Conservation (phyloP, 2,329 filamentous ascomycete species). For the Ambrosiella beaveri region DNA sequence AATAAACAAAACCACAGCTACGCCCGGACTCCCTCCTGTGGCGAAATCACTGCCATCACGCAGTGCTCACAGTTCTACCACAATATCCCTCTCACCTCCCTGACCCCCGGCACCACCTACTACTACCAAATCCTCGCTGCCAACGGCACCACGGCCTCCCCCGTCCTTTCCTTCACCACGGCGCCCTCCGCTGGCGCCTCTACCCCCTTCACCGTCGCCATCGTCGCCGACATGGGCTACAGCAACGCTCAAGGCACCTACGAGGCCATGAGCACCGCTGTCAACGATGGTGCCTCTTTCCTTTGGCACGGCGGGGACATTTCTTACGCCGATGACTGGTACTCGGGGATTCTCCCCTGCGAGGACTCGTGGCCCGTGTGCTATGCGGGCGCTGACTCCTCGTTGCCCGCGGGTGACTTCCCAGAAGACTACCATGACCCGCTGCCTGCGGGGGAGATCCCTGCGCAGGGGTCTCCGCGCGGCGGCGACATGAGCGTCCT, state of each 20-base stretch:
- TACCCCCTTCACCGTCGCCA: slow-evolving; percentile 24
- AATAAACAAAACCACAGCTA: slow-evolving; percentile 20
- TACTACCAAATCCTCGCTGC: slow-evolving; percentile 32
- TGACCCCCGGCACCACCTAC: slow-evolving; percentile 29
- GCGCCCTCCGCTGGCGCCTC: slow-evolving; percentile 26
- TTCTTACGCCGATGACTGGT: slow-evolving; percentile 34
- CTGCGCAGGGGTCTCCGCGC: slow-evolving; percentile 28
- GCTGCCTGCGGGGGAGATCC: slow-evolving; percentile 26
- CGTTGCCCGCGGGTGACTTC: slow-evolving; percentile 23
- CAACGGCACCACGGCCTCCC: slow-evolving; percentile 32
- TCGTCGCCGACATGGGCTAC: slow-evolving; percentile 37
- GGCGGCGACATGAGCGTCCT: slow-evolving; percentile 32
- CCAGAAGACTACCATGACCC: slow-evolving; percentile 25
- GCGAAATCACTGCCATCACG: slow-evolving; percentile 24
- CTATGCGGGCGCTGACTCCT: slow-evolving; percentile 30
- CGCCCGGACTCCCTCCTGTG: slow-evolving; percentile 33
- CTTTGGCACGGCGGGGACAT: slow-evolving; percentile 37
- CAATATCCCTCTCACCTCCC: slow-evolving; percentile 26
- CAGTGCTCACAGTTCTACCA: slow-evolving; percentile 36
- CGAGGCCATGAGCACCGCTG: slow-evolving; percentile 24
- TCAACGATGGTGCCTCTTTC: slow-evolving; percentile 29
- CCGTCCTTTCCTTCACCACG: slow-evolving; percentile 29
- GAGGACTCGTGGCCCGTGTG: slow-evolving; percentile 30
- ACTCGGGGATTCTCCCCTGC: slow-evolving; percentile 32
- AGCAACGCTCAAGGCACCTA: slow-evolving; percentile 32